Evolutionary conservation across 352 stramenopile genomes (phyloP), one percentile per base, ranked within the genome.

Genomic region (Albugo laibachii): DNA sequence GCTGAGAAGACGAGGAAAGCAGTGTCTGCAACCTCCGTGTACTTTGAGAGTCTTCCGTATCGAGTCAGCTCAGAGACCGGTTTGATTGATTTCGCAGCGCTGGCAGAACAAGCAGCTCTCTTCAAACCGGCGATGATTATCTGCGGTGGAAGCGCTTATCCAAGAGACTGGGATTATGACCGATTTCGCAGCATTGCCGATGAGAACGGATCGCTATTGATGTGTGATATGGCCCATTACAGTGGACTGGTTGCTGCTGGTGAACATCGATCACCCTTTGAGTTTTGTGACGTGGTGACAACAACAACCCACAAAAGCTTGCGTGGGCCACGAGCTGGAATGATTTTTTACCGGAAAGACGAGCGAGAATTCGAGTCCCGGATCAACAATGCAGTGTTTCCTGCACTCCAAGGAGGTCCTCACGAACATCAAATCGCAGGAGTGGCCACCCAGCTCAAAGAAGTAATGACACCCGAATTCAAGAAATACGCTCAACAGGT

Each of bases 161-260:
- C 95, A 27, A 82, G 94, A 52, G 94, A 99, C 63, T 99, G 93
- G 93, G 95, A 99, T 71, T 99, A 99, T 62, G 77, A 71, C 24
- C 62, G 76, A 36, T 97, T 99, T 80, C 83, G 92, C 45, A 78
- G 97, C 67, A 98, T 99, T 65, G 94, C 94, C 13, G 93, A 99
- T 65, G 91, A 91, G 53, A 98, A 98, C 55, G 94, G 94, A 41
- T 69, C 92, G 21, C 68, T 98, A 50, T 68, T 99, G 19, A 96
- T 99, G 80, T 97, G 94, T 61, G 95, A 99, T 66, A 99, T 99
- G 95, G 95, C 95, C 8, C 95, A 99, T 69, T 98, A 98, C 69
- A 96, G 78, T 42, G 95, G 95, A 42, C 76, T 99, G 15, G 93
- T 99, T 1, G 94, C 82, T 19, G 97, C 93, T n/a, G 59, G 78